These are phyloP conservation scores for Aspergillus pseudonomiae DNA, from an alignment of 2,329 filamentous ascomycete genomes.

Conservation along the genomic window DNA sequence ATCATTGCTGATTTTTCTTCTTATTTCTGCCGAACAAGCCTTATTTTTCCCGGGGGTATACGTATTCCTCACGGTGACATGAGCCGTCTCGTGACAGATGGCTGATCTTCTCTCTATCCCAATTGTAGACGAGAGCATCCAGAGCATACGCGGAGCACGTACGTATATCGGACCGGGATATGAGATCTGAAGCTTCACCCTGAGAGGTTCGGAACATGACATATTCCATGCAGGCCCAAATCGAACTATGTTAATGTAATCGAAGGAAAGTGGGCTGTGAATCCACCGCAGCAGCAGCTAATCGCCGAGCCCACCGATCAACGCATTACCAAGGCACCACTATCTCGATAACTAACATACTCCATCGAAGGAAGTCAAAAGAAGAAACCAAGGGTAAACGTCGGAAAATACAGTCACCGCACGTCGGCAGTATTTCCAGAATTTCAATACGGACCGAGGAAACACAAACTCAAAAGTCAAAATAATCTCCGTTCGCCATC, in stretches of 20 bases:
- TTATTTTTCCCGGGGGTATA: neutral
- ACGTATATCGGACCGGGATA: neutral
- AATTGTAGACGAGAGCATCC: neutral
- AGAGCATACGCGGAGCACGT: neutral
- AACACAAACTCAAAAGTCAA: neutral
- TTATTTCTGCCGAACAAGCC: neutral
- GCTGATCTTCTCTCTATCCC: neutral
- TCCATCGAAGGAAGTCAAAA: neutral
- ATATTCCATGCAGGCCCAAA: neutral
- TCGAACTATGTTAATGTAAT: slow-evolving; percentile 2
- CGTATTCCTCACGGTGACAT: neutral
- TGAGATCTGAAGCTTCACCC: neutral
- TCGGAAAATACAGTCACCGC: neutral
- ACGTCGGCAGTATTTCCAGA: neutral
- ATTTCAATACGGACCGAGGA: neutral
- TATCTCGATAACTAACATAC: neutral
- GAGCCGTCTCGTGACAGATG: neutral
- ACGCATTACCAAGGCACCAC: neutral
- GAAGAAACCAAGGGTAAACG: neutral
- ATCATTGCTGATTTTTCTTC: neutral
- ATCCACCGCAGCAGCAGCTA: neutral
- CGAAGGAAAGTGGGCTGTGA: neutral
- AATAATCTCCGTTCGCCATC: slow-evolving; percentile 2
- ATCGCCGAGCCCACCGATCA: neutral
- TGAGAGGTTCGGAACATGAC: neutral